Conservation (phyloP, 805 yeast genomes). For the Diddensiella transvaalensis region DNA sequence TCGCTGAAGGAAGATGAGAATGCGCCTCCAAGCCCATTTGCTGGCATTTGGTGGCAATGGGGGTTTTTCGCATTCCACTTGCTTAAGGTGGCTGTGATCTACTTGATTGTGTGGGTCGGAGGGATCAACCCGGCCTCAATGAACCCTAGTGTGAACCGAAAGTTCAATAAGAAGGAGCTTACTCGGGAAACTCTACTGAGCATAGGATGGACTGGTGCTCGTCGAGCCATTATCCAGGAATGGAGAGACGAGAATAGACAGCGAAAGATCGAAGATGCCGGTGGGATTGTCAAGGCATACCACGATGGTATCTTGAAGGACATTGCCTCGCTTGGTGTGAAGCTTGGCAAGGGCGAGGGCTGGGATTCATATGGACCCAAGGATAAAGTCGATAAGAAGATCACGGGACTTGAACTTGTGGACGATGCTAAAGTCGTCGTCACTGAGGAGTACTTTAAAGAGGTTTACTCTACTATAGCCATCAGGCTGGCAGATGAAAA, state of each 20-base stretch:
- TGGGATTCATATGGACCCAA: slow-evolving; percentile 36
- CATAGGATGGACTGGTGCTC: slow-evolving; percentile 95
- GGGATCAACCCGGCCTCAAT: slow-evolving; percentile 69
- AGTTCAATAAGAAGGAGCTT: slow-evolving; percentile 25
- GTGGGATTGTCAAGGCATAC: slow-evolving; percentile 69
- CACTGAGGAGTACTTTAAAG: slow-evolving; percentile 12
- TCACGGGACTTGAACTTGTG: background rate
- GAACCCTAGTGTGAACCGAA: slow-evolving; percentile 33
- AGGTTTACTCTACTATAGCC: slow-evolving; percentile 8
- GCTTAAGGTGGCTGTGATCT: slow-evolving; percentile 55
- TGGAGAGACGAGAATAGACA: slow-evolving; percentile 70
- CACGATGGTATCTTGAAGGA: slow-evolving; percentile 63
- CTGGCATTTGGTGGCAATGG: slow-evolving; percentile 46
- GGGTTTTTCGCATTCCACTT: slow-evolving; percentile 71
- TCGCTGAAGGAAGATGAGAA: slow-evolving; percentile 46
- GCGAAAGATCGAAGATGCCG: slow-evolving; percentile 57
- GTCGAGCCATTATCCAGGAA: slow-evolving; percentile 63
- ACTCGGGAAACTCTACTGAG: slow-evolving; percentile 45
- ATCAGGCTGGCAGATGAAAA: slow-evolving; percentile 4
- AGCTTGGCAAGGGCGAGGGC: slow-evolving; percentile 79
- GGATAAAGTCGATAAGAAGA: slow-evolving; percentile 8
- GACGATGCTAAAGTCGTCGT: slow-evolving; percentile 10
- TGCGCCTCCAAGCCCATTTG: slow-evolving; percentile 33
- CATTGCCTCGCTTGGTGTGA: slow-evolving; percentile 55
- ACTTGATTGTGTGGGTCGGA: slow-evolving; percentile 61